Percentiles rank a stretch among this genome's conserved stretches.
phyloP scores from a whole-genome alignment of 2,329 filamentous ascomycete species.

The Diaporthe vaccinii region DNA sequence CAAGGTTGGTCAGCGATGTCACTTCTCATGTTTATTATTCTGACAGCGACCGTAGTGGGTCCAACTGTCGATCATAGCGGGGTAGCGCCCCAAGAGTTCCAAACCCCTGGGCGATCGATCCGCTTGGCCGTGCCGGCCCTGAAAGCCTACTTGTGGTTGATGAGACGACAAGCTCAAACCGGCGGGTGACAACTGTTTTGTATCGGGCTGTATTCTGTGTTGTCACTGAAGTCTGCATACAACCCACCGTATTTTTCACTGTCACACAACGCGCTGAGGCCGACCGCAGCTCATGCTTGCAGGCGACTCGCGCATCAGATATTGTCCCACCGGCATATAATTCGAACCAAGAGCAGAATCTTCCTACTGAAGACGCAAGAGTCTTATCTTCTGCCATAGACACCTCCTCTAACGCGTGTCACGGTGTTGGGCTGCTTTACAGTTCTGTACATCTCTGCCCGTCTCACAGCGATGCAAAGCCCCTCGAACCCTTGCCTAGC shows the following conservation, averaged over 20 bases:
- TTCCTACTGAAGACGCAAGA: not conserved
- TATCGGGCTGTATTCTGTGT: not conserved
- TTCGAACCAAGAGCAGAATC: not conserved
- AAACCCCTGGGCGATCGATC: slow-evolving; percentile 5
- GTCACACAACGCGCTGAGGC: not conserved
- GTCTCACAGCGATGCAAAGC: not conserved
- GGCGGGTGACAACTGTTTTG: not conserved
- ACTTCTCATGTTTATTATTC: slow-evolving; percentile 19
- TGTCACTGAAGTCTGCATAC: not conserved
- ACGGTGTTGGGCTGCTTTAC: not conserved
- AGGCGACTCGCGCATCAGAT: not conserved
- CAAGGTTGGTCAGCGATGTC: slow-evolving; percentile 28
- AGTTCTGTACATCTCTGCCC: not conserved
- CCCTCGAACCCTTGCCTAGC: too few relatives aligned
- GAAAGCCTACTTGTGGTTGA: not conserved
- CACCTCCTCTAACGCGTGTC: too few relatives aligned
- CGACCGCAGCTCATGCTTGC: not conserved
- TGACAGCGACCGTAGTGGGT: slow-evolving; percentile 14
- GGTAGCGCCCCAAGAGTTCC: slow-evolving; percentile 7
- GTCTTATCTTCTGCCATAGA: not conserved
- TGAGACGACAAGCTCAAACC: not conserved
- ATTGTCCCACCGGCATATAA: not conserved
- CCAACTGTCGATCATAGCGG: slow-evolving; percentile 26
- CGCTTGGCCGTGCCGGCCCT: not conserved
- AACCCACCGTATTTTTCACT: not conserved